phyloP scores from a whole-genome alignment of 139 green algal genomes.

The Chlorokybus atmophyticus region DNA sequence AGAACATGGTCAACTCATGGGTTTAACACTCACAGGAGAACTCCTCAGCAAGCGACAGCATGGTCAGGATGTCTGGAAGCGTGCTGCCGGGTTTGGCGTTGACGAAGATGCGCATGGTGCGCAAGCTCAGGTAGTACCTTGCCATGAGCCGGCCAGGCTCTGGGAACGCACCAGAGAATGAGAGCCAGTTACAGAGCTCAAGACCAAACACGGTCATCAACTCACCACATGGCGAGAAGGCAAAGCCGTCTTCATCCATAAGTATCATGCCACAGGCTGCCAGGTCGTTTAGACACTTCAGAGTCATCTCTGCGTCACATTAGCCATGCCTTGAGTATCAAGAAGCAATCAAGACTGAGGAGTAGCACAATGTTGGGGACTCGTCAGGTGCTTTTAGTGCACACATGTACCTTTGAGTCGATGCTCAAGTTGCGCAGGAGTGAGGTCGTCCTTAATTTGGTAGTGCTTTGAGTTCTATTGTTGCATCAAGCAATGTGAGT shows the following conservation, averaged over 20 bases:
- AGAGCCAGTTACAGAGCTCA: background rate
- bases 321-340: background rate
- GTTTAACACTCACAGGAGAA: slow-evolving; percentile 25
- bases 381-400: too few relatives aligned
- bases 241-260: slow-evolving; percentile 20
- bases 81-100: background rate
- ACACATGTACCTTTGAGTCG: too few relatives aligned
- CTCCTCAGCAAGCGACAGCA: slow-evolving; percentile 13
- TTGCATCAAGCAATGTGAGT: background rate
- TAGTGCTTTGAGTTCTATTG: too few relatives aligned
- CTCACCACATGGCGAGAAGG: background rate
- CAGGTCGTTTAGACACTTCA: slow-evolving; percentile 17
- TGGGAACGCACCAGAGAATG: slow-evolving; percentile 3
- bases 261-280: slow-evolving; percentile 15
- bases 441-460: too few relatives aligned
- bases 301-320: slow-evolving; percentile 15
- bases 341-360: background rate
- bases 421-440: too few relatives aligned
- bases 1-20: too few relatives aligned
- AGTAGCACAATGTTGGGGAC: too few relatives aligned
- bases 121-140: slow-evolving; percentile 20
- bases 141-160: slow-evolving; percentile 25
- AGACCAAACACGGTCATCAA: background rate
- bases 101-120: slow-evolving; percentile 14
- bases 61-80: slow-evolving; percentile 15